Evolutionary conservation across 306 rosid genomes (phyloP), one percentile per base, ranked within the genome.

Genomic region (Prunus dulcis): DNA sequence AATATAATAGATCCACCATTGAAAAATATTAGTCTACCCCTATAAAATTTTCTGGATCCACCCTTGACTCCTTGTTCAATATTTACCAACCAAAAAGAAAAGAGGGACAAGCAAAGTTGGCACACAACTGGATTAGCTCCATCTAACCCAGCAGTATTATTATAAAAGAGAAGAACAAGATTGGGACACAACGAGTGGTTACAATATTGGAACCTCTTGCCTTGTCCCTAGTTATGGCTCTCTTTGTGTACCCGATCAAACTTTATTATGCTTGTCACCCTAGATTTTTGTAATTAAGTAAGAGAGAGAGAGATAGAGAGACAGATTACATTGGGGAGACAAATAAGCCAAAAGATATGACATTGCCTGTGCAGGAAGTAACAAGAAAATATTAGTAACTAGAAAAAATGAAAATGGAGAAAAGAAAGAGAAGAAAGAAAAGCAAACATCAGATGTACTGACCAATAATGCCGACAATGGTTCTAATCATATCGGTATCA

Each of bases 301-400:
- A 53, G 58, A 53, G 22, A 53, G 58, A 53, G 38, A 32, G 41
- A 34, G 38, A 32, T 6, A 32, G 38, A 34, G 38, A 34, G 38
- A 32, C 6, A 32, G 34, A 23, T 23, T 23, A 23, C 25, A 23
- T 23, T 23, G 25, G 25, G 25, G 19, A 89, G 72, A 79, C 10
- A 82, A 88, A 94, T 23, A 94, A 75, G 10, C 90, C 47, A 61
- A 94, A 84, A 20, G 98, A 90, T 57, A 90, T 85, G 9, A 84
- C 50, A 87, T 92, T 94, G 77, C 96, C 97, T 92, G 90, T 38
- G 85, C 74, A 71, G 27, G 15, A 55, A 62, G n/a, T 0, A 58
- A 19, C 22, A 7, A 66, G 38, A 25, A 22, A 64, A n/a, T 30
- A 30, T 30, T 30, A 30, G 34, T 30, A 30, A 34, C 28, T 57